A percentile compares a stretch with the other conserved stretches of the same genome.
Conservation (phyloP, 495 filamentous ascomycete genomes). For the Podospora didyma region DNA sequence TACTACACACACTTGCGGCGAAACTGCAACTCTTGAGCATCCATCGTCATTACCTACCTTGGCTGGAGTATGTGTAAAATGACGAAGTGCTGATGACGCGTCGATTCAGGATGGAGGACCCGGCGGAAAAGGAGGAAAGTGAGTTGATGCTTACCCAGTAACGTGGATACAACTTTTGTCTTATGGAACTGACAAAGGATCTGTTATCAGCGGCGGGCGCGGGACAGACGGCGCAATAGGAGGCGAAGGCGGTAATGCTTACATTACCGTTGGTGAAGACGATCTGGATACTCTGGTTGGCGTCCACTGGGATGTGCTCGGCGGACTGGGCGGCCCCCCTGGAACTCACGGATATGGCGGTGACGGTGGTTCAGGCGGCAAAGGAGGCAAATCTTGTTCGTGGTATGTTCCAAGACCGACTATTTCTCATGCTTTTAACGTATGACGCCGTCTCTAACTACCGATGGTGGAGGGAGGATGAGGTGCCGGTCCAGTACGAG, state of each 20-base stretch:
- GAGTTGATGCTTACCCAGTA: conserved; percentile 5
- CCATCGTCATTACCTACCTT: neutral
- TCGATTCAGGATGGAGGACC: conserved; percentile 20
- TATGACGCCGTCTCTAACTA: no score
- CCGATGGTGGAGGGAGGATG: no score
- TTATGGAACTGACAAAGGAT: neutral
- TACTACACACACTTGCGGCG: no score
- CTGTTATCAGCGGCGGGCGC: conserved; percentile 6
- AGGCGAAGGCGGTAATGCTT: conserved; percentile 25
- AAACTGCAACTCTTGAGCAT: neutral
- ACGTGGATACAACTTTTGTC: neutral
- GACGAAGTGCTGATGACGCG: neutral
- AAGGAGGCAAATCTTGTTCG: conserved; percentile 3
- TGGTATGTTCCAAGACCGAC: conserved; percentile 8
- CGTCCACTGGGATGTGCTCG: conserved; percentile 26
- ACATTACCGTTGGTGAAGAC: conserved; percentile 25
- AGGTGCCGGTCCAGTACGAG: no score
- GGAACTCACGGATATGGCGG: conserved; percentile 30
- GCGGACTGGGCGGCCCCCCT: conserved; percentile 21
- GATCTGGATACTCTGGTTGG: conserved; percentile 30
- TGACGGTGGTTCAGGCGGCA: conserved; percentile 21
- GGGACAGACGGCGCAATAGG: conserved; percentile 27
- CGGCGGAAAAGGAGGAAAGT: conserved; percentile 26
- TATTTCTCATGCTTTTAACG: no score
- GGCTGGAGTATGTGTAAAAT: neutral